phyloP scores from a whole-genome alignment of 108 stramenopile genomes.

The Conticribra guillardii region DNA sequence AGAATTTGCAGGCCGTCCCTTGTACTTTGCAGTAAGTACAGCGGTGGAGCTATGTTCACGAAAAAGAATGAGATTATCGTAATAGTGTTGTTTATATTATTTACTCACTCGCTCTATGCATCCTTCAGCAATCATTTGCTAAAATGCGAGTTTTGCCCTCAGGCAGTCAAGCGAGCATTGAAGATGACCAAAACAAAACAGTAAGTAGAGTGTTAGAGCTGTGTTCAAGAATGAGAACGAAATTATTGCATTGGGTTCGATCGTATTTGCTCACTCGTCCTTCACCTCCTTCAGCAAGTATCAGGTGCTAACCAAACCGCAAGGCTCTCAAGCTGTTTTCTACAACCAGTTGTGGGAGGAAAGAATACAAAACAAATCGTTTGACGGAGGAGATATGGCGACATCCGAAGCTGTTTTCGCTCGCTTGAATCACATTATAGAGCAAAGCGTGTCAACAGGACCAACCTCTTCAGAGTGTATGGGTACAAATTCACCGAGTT shows the following conservation, averaged over 20 bases:
- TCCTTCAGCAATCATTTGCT: no score
- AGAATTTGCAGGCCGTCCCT: conserved; percentile 27
- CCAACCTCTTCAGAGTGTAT: not conserved
- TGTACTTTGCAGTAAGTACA: conserved; percentile 21
- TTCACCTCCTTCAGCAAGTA: conserved; percentile 11
- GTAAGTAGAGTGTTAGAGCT: not conserved
- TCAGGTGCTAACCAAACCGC: conserved; percentile 13
- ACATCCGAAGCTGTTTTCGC: not conserved
- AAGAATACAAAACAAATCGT: conserved; percentile 32
- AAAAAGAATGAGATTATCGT: not conserved
- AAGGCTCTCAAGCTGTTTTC: conserved; percentile 25
- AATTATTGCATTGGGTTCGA: no score
- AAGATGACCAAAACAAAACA: conserved; percentile 37
- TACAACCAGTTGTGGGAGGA: conserved; percentile 33
- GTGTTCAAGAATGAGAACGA: no score
- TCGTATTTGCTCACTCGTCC: no score
- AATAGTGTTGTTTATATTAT: not conserved
- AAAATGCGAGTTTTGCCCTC: conserved; percentile 23
- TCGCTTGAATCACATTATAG: conserved; percentile 13
- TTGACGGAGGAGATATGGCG: conserved; percentile 14
- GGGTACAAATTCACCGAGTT: not conserved
- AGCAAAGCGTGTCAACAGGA: conserved; percentile 7
- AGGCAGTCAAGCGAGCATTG: conserved; percentile 12
- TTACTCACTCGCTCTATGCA: no score
- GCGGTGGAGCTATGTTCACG: no score